These are phyloP conservation scores for Linnemannia hyalina DNA, from an alignment of 192 early-diverging fungal genomes.

Conservation along the genomic window DNA sequence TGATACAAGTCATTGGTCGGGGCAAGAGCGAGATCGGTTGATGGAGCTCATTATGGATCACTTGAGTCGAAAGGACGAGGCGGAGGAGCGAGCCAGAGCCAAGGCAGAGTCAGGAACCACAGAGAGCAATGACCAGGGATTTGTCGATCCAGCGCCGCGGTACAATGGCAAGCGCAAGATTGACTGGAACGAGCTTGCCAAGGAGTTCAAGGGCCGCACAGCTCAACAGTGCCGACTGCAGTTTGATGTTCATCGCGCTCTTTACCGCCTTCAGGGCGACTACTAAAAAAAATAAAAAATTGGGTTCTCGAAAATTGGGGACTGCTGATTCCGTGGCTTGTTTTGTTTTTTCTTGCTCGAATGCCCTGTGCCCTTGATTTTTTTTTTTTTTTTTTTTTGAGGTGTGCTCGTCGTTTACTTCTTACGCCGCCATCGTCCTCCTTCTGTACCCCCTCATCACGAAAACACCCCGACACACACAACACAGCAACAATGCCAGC, in stretches of 20 bases:
- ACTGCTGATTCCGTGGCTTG: slow-evolving; percentile 15
- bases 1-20: slow-evolving; percentile 22
- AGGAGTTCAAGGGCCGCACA: slow-evolving; percentile 34
- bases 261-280: slow-evolving; percentile 35
- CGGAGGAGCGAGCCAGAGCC: not conserved
- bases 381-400: slow-evolving; percentile 35
- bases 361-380: not conserved
- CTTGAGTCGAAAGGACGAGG: slow-evolving; percentile 18
- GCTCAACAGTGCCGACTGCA: slow-evolving; percentile 29
- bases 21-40: slow-evolving; percentile 24
- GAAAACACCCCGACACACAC: not conserved
- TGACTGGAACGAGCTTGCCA: slow-evolving; percentile 36
- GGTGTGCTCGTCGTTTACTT: not conserved
- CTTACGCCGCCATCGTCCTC: not conserved
- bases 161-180: slow-evolving; percentile 25
- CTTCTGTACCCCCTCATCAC: not conserved
- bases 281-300: slow-evolving; percentile 15
- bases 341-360: not conserved
- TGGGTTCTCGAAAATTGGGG: not conserved
- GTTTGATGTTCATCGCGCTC: slow-evolving; percentile 18
- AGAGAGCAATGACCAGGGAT: not conserved
- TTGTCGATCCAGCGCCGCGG: slow-evolving; percentile 14
- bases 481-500: slow-evolving; percentile 27
- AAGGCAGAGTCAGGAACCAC: not conserved
- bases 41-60: slow-evolving; percentile 31